Percentiles rank a stretch among this genome's conserved stretches.
Evolutionary conservation across 768 basidiomycete species (phyloP).

Genomic region (Boletus bicolor): DNA sequence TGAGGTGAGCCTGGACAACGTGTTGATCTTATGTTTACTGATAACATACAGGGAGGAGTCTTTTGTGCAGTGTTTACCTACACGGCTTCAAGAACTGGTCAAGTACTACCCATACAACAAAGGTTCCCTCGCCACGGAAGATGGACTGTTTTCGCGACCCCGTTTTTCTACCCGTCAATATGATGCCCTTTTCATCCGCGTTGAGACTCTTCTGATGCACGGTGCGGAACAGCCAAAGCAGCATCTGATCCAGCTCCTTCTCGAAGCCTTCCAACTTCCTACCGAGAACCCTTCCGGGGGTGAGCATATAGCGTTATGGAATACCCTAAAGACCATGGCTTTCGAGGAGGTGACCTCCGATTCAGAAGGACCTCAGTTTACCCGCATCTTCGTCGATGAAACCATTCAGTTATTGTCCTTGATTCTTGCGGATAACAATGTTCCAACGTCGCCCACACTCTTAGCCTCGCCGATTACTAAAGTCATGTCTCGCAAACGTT

Average conservation of each 20-base stretch:
- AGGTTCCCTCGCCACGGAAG: constrained; percentile 28
- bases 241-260: constrained; percentile 58
- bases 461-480: constrained; percentile 36
- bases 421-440: constrained; percentile 41
- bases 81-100: constrained; percentile 67
- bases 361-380: constrained; percentile 38
- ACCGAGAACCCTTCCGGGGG: constrained; percentile 32
- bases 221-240: constrained; percentile 37
- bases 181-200: constrained; percentile 63
- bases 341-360: constrained; percentile 26
- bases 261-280: constrained; percentile 54
- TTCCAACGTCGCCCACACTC: constrained; percentile 28
- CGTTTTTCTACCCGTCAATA: constrained; percentile 64
- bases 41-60: constrained; percentile 53
- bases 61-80: constrained; percentile 54
- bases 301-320: constrained; percentile 49
- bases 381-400: constrained; percentile 66
- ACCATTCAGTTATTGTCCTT: constrained; percentile 52
- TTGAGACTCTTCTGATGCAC: constrained; percentile 52
- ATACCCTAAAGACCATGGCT: constrained; percentile 44
- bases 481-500: constrained; percentile 29
- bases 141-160: constrained; percentile 55
- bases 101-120: constrained; percentile 61
- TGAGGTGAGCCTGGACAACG: constrained; percentile 47
- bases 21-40: neutral